These are phyloP conservation scores for Ophioceras dolichostomum DNA, from an alignment of 2,329 filamentous ascomycete genomes.

Conservation along the genomic window DNA sequence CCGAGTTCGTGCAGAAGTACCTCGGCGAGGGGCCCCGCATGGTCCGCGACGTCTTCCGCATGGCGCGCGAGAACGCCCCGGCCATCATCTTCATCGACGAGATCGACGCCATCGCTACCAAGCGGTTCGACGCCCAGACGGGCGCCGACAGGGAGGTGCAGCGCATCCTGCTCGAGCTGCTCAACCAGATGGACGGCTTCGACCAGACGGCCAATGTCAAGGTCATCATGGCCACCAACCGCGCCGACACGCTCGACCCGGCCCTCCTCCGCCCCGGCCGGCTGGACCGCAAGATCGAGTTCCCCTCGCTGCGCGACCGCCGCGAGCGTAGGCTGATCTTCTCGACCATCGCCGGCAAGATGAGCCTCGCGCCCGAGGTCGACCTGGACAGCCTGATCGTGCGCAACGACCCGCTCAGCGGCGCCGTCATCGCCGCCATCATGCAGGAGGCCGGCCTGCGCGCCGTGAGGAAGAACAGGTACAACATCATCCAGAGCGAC, in stretches of 20 bases:
- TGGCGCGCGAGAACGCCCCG: conserved; percentile 96
- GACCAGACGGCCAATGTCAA: conserved; percentile 99
- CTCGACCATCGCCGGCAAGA: conserved; percentile 90
- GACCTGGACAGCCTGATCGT: conserved; percentile 94
- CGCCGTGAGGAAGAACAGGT: conserved; percentile 92
- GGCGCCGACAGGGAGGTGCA: conserved; percentile 97
- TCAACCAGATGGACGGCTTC: conserved; percentile 99
- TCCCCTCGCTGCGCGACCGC: conserved; percentile 86
- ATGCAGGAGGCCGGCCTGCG: conserved; percentile 97
- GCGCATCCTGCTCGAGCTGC: conserved; percentile 90
- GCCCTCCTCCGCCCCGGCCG: conserved; percentile 88
- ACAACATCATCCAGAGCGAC: conserved; percentile 97
- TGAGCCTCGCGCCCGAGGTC: conserved; percentile 93
- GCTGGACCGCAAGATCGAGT: conserved; percentile 97
- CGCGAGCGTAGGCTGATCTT: conserved; percentile 95
- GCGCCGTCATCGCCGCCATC: conserved; percentile 93
- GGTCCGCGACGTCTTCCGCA: conserved; percentile 97
- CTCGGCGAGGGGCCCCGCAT: conserved; percentile 95
- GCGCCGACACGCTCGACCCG: conserved; percentile 91
- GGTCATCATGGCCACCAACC: conserved; percentile 99
- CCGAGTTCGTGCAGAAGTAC: conserved; percentile 98
- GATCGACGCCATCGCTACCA: conserved; percentile 96
- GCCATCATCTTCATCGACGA: conserved; percentile 99
- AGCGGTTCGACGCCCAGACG: conserved; percentile 97
- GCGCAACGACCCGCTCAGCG: conserved; percentile 87